These are phyloP conservation scores for Misopates orontium DNA, from an alignment of 257 asterid genomes.

Conservation along the genomic window DNA sequence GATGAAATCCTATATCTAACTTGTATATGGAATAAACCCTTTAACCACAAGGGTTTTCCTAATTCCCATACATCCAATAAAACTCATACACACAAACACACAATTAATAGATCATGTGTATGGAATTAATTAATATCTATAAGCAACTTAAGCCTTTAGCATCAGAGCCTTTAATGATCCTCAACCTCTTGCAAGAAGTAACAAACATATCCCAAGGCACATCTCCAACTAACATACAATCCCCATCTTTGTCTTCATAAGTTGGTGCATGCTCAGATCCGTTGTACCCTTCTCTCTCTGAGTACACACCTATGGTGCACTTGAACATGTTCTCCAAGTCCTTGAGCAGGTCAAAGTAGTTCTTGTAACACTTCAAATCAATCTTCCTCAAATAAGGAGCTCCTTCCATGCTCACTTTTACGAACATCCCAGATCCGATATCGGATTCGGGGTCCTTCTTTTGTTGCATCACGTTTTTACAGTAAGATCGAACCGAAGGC, in stretches of 20 bases:
- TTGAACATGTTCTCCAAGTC: constrained; percentile 63
- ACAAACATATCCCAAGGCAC: constrained; percentile 95
- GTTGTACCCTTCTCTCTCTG: constrained; percentile 57
- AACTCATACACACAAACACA: too few species aligned
- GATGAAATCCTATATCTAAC: too few species aligned
- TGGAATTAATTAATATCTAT: too few species aligned
- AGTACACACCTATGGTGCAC: constrained; percentile 54
- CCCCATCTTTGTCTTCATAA: constrained; percentile 68
- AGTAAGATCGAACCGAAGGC: constrained; percentile 61
- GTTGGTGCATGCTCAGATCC: constrained; percentile 60
- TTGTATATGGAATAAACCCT: too few species aligned
- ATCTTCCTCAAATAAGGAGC: constrained; percentile 66
- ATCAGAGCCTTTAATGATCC: constrained; percentile 78
- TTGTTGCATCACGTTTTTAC: constrained; percentile 34
- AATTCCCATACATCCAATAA: too few species aligned
- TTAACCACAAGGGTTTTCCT: too few species aligned
- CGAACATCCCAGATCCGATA: constrained; percentile 45
- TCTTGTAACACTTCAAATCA: constrained; percentile 46
- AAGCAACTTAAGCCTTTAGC: constrained; percentile 61
- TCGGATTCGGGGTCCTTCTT: constrained; percentile 32
- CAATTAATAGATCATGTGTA: too few species aligned
- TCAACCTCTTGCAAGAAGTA: constrained; percentile 70
- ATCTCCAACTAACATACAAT: constrained; percentile 78
- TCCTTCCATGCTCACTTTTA: constrained; percentile 75
- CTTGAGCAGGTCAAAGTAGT: constrained; percentile 52